Conservation (phyloP, 768 basidiomycete species). For the Tulasnella sp. region DNA sequence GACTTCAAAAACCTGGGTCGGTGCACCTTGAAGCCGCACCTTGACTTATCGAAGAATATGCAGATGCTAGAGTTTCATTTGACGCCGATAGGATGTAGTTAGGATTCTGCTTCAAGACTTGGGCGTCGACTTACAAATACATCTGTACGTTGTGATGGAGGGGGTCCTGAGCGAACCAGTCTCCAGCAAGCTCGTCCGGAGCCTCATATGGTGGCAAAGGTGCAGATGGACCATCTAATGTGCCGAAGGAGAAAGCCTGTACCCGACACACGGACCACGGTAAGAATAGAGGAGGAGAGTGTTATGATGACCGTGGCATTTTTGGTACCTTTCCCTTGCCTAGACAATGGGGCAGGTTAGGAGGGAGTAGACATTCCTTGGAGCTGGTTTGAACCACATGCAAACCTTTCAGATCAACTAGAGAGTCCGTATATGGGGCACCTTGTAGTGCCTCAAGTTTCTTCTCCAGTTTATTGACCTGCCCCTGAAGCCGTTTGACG, state of each 20-base stretch:
- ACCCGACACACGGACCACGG: not conserved
- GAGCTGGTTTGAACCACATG: not conserved
- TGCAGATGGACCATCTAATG: not conserved
- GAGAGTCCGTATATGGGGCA: not conserved
- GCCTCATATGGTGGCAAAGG: not conserved
- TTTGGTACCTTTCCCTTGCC: conserved; percentile 3
- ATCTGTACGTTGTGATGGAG: conserved; percentile 2
- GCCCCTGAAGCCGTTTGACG: conserved; percentile 5
- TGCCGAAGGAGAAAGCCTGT: not conserved
- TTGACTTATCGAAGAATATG: conserved; percentile 9
- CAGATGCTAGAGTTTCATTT: conserved; percentile 2
- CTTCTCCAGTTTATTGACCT: conserved; percentile 4
- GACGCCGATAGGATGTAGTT: not conserved
- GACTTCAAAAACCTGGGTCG: conserved; percentile 13
- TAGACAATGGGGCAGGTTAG: not conserved
- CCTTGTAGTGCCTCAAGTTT: conserved; percentile 4
- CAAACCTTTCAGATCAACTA: not conserved
- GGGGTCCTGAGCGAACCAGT: conserved; percentile 8
- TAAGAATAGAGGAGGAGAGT: not conserved
- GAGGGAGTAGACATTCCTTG: too few species aligned
- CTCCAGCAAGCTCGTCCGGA: conserved; percentile 5
- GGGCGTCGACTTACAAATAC: conserved; percentile 4
- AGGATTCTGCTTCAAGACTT: not conserved
- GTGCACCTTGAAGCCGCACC: conserved; percentile 4
- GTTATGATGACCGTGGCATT: not conserved